A percentile compares a stretch with the other conserved stretches of the same genome.
Evolutionary conservation across 805 yeast genomes (phyloP).

Genomic region (Wickerhamomyces chaumierensis): DNA sequence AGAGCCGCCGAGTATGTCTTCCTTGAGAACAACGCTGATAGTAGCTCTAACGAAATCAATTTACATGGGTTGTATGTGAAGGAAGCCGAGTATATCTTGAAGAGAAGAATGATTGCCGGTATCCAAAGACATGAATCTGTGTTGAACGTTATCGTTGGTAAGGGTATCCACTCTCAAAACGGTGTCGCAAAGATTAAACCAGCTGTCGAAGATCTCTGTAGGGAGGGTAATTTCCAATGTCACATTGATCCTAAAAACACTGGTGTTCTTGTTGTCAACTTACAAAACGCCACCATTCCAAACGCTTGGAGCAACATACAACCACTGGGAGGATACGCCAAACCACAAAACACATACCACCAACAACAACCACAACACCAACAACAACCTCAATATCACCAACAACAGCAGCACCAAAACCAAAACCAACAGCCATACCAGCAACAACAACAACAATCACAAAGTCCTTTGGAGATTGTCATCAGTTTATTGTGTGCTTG

Average conservation of each 20-base stretch:
- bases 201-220: constrained; percentile 71
- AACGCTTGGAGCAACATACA: constrained; percentile 19
- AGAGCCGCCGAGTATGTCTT: constrained; percentile 89
- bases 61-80: constrained; percentile 84
- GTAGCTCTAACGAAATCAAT: constrained; percentile 80
- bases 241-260: constrained; percentile 59
- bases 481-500: constrained; percentile 22
- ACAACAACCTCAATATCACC: constrained; percentile 8
- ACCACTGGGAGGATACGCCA: constrained; percentile 10
- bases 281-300: constrained; percentile 37
- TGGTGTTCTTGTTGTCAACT: constrained; percentile 71
- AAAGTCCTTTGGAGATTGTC: neutral
- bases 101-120: constrained; percentile 60
- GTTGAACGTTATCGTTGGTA: constrained; percentile 82
- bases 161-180: constrained; percentile 73
- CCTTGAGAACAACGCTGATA: constrained; percentile 77
- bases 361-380: constrained; percentile 20
- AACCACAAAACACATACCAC: constrained; percentile 22
- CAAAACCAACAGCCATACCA: constrained; percentile 8
- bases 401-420: constrained; percentile 8
- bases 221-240: constrained; percentile 48
- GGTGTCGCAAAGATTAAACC: constrained; percentile 86
- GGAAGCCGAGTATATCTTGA: constrained; percentile 75
- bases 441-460: constrained; percentile 10
- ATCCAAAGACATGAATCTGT: constrained; percentile 44